Percentiles rank a stretch among this genome's conserved stretches.
Conservation (phyloP, 2,329 filamentous ascomycete genomes). For the Cercospora zeina region DNA sequence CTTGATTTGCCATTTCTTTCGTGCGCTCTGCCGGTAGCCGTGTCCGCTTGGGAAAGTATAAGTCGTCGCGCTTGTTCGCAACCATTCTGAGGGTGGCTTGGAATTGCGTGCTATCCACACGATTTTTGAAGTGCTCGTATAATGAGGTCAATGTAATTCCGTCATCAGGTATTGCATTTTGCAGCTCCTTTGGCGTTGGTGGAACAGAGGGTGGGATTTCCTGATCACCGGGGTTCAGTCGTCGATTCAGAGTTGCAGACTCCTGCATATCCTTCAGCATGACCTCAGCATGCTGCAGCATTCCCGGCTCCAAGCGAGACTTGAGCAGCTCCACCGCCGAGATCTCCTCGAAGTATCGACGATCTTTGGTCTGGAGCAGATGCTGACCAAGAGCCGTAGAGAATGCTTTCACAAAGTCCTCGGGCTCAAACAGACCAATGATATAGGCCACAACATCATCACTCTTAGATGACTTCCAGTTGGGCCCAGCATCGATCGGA, state of each 20-base stretch:
- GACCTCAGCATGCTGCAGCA: slow-evolving; percentile 90
- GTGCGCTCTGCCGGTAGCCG: slow-evolving; percentile 29
- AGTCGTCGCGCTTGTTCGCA: slow-evolving; percentile 33
- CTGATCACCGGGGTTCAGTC: slow-evolving; percentile 36
- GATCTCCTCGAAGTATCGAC: slow-evolving; percentile 73
- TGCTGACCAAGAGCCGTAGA: slow-evolving; percentile 86
- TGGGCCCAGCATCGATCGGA: slow-evolving; percentile 83
- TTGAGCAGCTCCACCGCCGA: slow-evolving; percentile 85
- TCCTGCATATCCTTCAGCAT: slow-evolving; percentile 95
- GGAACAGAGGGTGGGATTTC: slow-evolving; percentile 18
- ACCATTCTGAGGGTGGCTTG: slow-evolving; percentile 34
- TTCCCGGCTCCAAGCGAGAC: slow-evolving; percentile 78
- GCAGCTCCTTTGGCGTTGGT: slow-evolving; percentile 38
- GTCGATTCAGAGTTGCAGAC: slow-evolving; percentile 62
- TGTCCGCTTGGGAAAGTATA: slow-evolving; percentile 37
- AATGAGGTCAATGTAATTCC: slow-evolving; percentile 41
- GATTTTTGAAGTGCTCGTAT: slow-evolving; percentile 33
- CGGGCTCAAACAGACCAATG: slow-evolving; percentile 81
- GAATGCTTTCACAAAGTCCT: slow-evolving; percentile 94
- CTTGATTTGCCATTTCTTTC: slow-evolving; percentile 2
- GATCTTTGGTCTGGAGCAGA: slow-evolving; percentile 62
- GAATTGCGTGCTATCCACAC: slow-evolving; percentile 35
- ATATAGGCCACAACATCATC: slow-evolving; percentile 91
- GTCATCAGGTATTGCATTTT: slow-evolving; percentile 40
- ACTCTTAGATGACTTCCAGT: slow-evolving; percentile 84